Conservation (phyloP, 768 basidiomycete genomes). For the Boletus rex-veris region DNA sequence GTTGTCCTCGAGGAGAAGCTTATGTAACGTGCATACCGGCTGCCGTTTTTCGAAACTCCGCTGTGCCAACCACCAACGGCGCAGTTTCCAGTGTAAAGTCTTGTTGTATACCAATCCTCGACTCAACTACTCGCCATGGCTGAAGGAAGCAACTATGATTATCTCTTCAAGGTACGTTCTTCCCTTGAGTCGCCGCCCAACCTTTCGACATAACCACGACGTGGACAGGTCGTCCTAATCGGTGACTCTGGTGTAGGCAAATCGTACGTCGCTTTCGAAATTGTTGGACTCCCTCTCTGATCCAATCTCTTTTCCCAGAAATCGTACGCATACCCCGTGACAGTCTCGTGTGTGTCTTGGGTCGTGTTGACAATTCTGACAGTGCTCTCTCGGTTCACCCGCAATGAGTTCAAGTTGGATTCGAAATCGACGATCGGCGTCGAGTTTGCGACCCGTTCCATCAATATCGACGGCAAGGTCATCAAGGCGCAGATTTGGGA, state of each 20-base stretch:
- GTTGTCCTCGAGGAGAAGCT: no score
- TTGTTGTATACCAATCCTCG: background rate
- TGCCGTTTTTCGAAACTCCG: no score
- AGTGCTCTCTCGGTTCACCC: slow-evolving; percentile 99
- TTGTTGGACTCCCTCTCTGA: background rate
- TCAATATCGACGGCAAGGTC: slow-evolving; percentile 93
- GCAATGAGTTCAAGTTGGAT: slow-evolving; percentile 98
- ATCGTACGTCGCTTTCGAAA: slow-evolving; percentile 66
- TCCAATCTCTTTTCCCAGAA: slow-evolving; percentile 21
- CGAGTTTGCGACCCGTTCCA: slow-evolving; percentile 95
- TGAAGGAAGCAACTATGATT: slow-evolving; percentile 96
- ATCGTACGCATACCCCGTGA: slow-evolving; percentile 27
- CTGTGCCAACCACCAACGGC: no score
- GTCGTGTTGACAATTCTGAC: background rate
- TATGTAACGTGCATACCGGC: no score
- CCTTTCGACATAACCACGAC: background rate
- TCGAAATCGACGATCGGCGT: slow-evolving; percentile 99
- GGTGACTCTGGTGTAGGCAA: slow-evolving; percentile 99
- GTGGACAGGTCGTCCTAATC: slow-evolving; percentile 89
- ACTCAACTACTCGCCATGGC: slow-evolving; percentile 50
- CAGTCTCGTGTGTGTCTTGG: background rate
- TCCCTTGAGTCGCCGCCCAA: background rate
- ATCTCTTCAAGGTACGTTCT: slow-evolving; percentile 86
- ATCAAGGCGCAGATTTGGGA: slow-evolving; percentile 99
- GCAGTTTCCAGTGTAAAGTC: no score